Conservation (phyloP, 148 eudicot species). For the Nepenthes mirabilis region DNA sequence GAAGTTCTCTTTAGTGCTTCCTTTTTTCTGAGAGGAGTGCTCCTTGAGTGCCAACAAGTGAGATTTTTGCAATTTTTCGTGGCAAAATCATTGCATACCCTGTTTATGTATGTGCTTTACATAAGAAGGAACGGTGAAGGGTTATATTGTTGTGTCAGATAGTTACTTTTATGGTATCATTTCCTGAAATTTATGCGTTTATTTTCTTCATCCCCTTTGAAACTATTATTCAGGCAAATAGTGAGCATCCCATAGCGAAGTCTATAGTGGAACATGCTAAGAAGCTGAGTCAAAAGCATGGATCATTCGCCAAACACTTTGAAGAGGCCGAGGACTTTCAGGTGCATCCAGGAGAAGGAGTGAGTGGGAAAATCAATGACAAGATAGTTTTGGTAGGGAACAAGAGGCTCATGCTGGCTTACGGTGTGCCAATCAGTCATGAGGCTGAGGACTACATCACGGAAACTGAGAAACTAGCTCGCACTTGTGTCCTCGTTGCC, state of each 20-base stretch:
- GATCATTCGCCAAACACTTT: slow-evolving; percentile 26
- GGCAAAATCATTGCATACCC: no score
- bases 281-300: slow-evolving; percentile 33
- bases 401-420: slow-evolving; percentile 64
- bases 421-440: slow-evolving; percentile 34
- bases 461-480: slow-evolving; percentile 59
- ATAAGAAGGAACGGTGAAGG: no score
- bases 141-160: no score
- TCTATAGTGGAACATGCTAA: slow-evolving; percentile 78
- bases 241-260: slow-evolving; percentile 94
- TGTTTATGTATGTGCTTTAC: no score
- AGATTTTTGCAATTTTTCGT: no score
- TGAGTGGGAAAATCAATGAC: slow-evolving; percentile 68
- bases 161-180: no score
- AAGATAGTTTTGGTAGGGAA: slow-evolving; percentile 68
- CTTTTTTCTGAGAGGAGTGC: no score
- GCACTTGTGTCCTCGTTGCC: slow-evolving; percentile 75
- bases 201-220: background rate
- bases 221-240: slow-evolving; percentile 51
- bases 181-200: no score
- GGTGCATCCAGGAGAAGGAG: slow-evolving; percentile 96
- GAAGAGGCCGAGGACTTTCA: slow-evolving; percentile 71
- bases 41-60: no score
- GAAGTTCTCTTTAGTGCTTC: no score
- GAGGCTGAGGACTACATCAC: slow-evolving; percentile 55